Evolutionary conservation across 441 rosid species (phyloP), one percentile per base, ranked within the genome.

Genomic region (Breynia disticha): DNA sequence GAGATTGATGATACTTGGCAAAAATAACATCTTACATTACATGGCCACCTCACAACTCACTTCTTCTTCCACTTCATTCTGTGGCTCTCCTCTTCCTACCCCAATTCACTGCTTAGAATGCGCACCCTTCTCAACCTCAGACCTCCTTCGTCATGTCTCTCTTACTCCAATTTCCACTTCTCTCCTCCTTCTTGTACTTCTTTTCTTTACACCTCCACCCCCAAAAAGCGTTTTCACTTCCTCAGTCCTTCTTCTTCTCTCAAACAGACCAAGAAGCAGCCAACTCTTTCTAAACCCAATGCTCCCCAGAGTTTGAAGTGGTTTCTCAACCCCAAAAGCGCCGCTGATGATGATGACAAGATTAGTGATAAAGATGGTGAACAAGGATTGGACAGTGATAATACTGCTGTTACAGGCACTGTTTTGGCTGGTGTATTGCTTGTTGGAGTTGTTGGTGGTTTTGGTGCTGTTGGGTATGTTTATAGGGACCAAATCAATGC

Each of bases 381-480:
- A n/a, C 71, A 56, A 35, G 69, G 65, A 3, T 20, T 61, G 59
- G 82, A 83, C 7, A 87, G 83, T 19, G 84, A 76, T n/a, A n/a
- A n/a, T 10, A 67, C 86, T 20, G 94, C 98, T 11, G 32, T 88
- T 35, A 86, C 70, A 57, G 98, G 98, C 5, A 79, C 98, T 39
- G 51, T 91, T 46, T 68, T 91, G 69, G 98, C 98, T 4, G 95
- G 97, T 4, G 77, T 86, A 11, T 67, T 91, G 72, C 80, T 91
- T 37, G 70, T 91, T 39, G 97, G 91, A 32, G 72, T 81, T 50
- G 90, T 91, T 60, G 96, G 94, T 59, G 98, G 97, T 12, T 86
- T 86, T 65, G 89, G 58, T 5, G 57, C 77, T 41, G 83, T 72
- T 56, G 98, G 96, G 1, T 91, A 82, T 71, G 32, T 78, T 12